Conservation (phyloP, 2,329 filamentous ascomycete species). For the Penicillium capsulatum region DNA sequence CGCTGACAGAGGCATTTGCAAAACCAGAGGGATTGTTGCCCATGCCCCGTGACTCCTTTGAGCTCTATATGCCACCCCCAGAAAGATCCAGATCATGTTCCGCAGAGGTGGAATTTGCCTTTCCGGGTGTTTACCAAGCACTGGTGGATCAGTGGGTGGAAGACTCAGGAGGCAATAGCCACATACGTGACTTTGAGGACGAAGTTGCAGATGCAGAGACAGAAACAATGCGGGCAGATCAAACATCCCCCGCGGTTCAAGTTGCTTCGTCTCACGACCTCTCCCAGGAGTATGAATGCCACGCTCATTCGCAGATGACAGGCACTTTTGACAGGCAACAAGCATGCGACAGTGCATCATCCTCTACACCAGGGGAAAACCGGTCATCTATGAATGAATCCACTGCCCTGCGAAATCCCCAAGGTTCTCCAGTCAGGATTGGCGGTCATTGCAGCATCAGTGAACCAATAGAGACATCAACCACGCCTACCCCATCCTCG, state of each 20-base stretch:
- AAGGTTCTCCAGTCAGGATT: too few relatives aligned
- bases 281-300: too few relatives aligned
- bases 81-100: constrained; percentile 8
- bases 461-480: background rate
- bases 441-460: background rate
- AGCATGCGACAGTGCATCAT: too few relatives aligned
- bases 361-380: too few relatives aligned
- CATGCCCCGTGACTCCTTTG: background rate
- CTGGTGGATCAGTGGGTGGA: constrained; percentile 16
- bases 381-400: too few relatives aligned
- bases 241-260: too few relatives aligned
- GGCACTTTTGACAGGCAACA: too few relatives aligned
- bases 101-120: constrained; percentile 15
- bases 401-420: too few relatives aligned
- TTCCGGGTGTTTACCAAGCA: constrained; percentile 18
- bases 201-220: too few relatives aligned
- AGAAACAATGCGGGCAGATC: too few relatives aligned
- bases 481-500: background rate
- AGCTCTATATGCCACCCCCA: background rate
- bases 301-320: too few relatives aligned
- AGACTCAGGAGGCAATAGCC: background rate
- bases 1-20: constrained; percentile 3
- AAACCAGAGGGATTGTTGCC: constrained; percentile 6
- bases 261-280: too few relatives aligned
- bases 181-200: background rate